Percentiles rank a stretch among this genome's conserved stretches.
Conservation (phyloP, 148 eudicot genomes). For the Chenopodium berlandieri region DNA sequence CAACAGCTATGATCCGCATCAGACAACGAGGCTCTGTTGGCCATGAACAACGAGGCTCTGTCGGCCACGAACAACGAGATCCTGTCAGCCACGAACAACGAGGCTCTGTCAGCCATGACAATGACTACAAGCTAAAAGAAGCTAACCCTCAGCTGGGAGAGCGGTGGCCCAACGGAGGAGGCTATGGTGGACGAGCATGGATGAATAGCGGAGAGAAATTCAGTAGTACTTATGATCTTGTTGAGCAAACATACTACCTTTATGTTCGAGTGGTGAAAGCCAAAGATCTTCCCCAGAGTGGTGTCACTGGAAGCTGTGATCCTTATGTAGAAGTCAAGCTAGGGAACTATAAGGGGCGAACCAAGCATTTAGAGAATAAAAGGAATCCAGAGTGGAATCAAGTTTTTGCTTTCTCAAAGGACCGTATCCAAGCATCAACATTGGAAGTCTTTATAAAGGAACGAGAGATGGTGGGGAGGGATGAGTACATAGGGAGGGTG, state of each 20-base stretch:
- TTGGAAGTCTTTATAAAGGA: slow-evolving; percentile 61
- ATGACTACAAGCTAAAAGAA: slow-evolving; percentile 53
- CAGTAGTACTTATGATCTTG: slow-evolving; percentile 61
- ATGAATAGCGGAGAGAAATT: slow-evolving; percentile 41
- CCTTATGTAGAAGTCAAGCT: slow-evolving; percentile 75
- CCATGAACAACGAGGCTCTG: slow-evolving; percentile 5
- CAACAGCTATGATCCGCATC: slow-evolving; percentile 36
- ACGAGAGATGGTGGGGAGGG: slow-evolving; percentile 57
- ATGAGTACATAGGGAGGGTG: slow-evolving; percentile 62
- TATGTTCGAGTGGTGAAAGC: slow-evolving; percentile 67
- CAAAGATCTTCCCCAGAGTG: slow-evolving; percentile 44
- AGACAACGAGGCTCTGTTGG: slow-evolving; percentile 31
- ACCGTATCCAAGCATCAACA: slow-evolving; percentile 51
- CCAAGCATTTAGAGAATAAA: slow-evolving; percentile 56
- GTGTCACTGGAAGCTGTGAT: slow-evolving; percentile 53
- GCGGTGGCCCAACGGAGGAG: slow-evolving; percentile 41
- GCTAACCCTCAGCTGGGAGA: slow-evolving; percentile 45
- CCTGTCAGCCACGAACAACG: not conserved
- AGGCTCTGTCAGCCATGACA: slow-evolving; percentile 29
- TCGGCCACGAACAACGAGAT: too few relatives aligned
- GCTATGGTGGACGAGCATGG: slow-evolving; percentile 54
- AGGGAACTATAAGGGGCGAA: slow-evolving; percentile 71
- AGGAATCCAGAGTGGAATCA: slow-evolving; percentile 69
- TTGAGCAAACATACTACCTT: slow-evolving; percentile 61
- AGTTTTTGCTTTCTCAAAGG: slow-evolving; percentile 76